Evolutionary conservation across 1,284 basidiomycete species (phyloP).

Genomic region (Ceratobasidium sp.): DNA sequence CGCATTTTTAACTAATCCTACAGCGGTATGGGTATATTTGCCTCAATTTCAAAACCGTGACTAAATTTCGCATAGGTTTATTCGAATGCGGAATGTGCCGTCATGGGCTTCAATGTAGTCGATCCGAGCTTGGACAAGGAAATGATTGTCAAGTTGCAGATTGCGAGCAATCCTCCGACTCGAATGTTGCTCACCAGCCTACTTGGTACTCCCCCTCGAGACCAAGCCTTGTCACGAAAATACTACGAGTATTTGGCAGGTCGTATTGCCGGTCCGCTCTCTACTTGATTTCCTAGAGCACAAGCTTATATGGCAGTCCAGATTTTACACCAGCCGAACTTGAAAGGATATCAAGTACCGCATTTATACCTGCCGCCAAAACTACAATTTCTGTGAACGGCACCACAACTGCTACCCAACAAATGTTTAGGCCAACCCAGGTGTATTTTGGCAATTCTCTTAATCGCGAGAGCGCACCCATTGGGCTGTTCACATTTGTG

Average conservation of each 20-base stretch:
- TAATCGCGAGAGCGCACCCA: conserved; percentile 61
- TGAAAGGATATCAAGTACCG: conserved; percentile 50
- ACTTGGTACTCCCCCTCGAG: conserved; percentile 69
- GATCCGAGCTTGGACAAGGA: conserved; percentile 68
- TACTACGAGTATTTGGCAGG: conserved; percentile 85
- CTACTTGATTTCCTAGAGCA: neutral
- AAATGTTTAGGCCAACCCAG: conserved; percentile 68
- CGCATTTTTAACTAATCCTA: conserved; percentile 69
- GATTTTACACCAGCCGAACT: conserved; percentile 53
- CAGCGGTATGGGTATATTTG: conserved; percentile 63
- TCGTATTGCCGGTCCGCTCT: conserved; percentile 68
- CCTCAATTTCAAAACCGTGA: neutral
- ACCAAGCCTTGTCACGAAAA: conserved; percentile 64
- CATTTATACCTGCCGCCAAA: conserved; percentile 57
- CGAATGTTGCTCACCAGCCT: conserved; percentile 72
- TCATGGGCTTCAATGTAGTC: conserved; percentile 79
- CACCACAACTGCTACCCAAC: conserved; percentile 51
- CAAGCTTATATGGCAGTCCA: neutral
- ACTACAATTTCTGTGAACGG: conserved; percentile 17
- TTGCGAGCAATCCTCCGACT: conserved; percentile 79
- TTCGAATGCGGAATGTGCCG: conserved; percentile 72
- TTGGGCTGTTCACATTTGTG: conserved; percentile 85
- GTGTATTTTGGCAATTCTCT: conserved; percentile 69
- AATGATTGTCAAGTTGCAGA: conserved; percentile 72
- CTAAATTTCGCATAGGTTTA: conserved; percentile 67